These are phyloP conservation scores for Cordyceps javanica DNA, from an alignment of 2,329 filamentous ascomycete genomes.

Conservation along the genomic window DNA sequence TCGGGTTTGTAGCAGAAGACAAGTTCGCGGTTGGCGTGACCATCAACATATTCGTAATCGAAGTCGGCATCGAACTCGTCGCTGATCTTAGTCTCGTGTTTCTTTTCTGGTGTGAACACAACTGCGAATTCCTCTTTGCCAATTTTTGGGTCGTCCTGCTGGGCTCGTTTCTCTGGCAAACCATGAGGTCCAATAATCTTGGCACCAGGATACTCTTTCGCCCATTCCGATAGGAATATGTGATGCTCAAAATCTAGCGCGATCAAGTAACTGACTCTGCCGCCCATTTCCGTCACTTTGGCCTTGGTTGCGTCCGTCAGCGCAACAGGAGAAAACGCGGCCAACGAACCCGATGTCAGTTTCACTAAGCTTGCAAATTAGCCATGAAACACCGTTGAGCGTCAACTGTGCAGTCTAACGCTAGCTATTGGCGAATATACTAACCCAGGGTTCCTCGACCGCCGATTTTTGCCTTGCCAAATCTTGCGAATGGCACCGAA, in stretches of 20 bases:
- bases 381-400: background rate
- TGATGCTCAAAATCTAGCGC: constrained; percentile 92
- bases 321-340: constrained; percentile 87
- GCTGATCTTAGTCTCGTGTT: constrained; percentile 49
- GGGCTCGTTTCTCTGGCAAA: constrained; percentile 72
- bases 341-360: constrained; percentile 69
- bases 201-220: constrained; percentile 68
- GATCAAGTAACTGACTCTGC: constrained; percentile 73
- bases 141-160: constrained; percentile 42
- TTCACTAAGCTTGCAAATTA: constrained; percentile 49
- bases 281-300: constrained; percentile 59
- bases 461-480: constrained; percentile 74
- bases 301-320: constrained; percentile 67
- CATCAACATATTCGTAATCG: constrained; percentile 74
- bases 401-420: background rate
- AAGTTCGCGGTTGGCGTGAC: constrained; percentile 77
- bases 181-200: constrained; percentile 78
- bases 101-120: constrained; percentile 57
- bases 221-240: constrained; percentile 86
- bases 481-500: constrained; percentile 78
- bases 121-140: constrained; percentile 54
- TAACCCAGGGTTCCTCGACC: constrained; percentile 79
- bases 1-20: constrained; percentile 81
- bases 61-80: constrained; percentile 84
- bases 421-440: constrained; percentile 18